Base-by-base conservation (phyloP, 2,329 filamentous ascomycete species). In the Raffaelea deltoideospora region DNA sequence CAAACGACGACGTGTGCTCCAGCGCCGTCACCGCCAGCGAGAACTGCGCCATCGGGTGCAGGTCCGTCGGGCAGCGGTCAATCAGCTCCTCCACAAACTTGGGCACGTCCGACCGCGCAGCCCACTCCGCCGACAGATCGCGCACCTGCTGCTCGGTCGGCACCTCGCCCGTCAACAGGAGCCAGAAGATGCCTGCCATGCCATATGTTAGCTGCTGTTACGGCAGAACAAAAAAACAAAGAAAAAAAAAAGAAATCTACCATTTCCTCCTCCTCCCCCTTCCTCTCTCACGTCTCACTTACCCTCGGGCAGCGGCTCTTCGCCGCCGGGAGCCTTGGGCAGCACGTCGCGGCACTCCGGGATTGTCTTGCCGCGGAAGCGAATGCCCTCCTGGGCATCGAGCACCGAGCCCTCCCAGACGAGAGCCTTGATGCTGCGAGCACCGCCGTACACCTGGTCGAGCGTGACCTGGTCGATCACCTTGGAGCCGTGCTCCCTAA, bases 21-120 rank as follows among this genome's bases (percentile, higher is more conserved):
- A 98, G 87, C 56, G 90, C 90, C 51, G 82, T 94, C 54, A 98
- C 86, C 55, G 90, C 90, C 54, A 98, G 71, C 42, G 90, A 96
- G 75, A 98, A 92, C 70, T 98, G 90, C 45, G 90, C 88, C 90
- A 98, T 98, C 61, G 90, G 90, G 77, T 98, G 90, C 51, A 98
- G 84, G 64, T 93, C 86, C 68, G 73, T 90, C 53, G 90, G 90
- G 82, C 88, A 96, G 72, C 90, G 86, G 78, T 98, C 90, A 67
- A 98, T 94, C 60, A 98, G 81, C 72, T 98, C 90, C 72, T 94
- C 87, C 56, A 98, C 76, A 67, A 93, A 96, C 70, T 93, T 93
- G 67, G 90, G 90, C 50, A 98, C 69, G 55, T 92, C 85, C 64
- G 90, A 86, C 55, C 90, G 87, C 58, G 90, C 90, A 59, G 90